Evolutionary conservation across 1,139 yeast genomes (phyloP).

Genomic region (Candida mesenterica): DNA sequence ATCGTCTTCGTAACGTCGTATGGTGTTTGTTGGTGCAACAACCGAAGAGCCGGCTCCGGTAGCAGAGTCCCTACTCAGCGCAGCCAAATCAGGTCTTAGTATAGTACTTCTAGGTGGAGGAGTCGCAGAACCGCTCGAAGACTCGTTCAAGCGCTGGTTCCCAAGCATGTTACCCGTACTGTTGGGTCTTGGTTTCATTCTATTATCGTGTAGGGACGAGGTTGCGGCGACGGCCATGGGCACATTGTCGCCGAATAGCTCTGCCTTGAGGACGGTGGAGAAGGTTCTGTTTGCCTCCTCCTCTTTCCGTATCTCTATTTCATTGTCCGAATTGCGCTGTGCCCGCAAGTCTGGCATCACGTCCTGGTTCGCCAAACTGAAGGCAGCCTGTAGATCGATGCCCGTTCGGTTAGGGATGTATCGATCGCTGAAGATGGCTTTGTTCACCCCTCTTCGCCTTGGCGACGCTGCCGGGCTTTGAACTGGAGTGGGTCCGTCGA

Average conservation of each 20-base stretch:
- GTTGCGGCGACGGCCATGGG: slow-evolving; percentile 48
- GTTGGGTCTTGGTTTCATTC: slow-evolving; percentile 8
- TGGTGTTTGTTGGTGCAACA: slow-evolving; percentile 1
- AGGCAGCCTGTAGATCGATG: slow-evolving; percentile 84
- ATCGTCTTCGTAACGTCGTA: slow-evolving; percentile 18
- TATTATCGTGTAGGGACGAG: slow-evolving; percentile 7
- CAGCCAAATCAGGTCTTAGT: neutral
- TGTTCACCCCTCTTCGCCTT: slow-evolving; percentile 34
- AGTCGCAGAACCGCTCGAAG: slow-evolving; percentile 20
- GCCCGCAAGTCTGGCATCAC: slow-evolving; percentile 37
- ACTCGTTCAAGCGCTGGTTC: slow-evolving; percentile 9
- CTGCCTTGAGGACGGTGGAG: slow-evolving; percentile 82
- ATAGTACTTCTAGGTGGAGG: slow-evolving; percentile 4
- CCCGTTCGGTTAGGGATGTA: slow-evolving; percentile 87
- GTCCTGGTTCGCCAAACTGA: slow-evolving; percentile 58
- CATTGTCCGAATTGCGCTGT: slow-evolving; percentile 46
- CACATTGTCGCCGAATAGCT: slow-evolving; percentile 83
- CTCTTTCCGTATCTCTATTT: slow-evolving; percentile 64
- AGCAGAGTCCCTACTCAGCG: neutral
- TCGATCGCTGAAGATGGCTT: slow-evolving; percentile 69
- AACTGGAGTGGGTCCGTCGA: slow-evolving; percentile 23
- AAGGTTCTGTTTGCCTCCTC: slow-evolving; percentile 88
- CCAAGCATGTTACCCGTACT: slow-evolving; percentile 15
- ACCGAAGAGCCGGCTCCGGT: neutral
- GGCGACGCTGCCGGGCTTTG: slow-evolving; percentile 30